Base-by-base conservation (phyloP, 2,329 filamentous ascomycete genomes). In the Alternaria triticimaculans region DNA sequence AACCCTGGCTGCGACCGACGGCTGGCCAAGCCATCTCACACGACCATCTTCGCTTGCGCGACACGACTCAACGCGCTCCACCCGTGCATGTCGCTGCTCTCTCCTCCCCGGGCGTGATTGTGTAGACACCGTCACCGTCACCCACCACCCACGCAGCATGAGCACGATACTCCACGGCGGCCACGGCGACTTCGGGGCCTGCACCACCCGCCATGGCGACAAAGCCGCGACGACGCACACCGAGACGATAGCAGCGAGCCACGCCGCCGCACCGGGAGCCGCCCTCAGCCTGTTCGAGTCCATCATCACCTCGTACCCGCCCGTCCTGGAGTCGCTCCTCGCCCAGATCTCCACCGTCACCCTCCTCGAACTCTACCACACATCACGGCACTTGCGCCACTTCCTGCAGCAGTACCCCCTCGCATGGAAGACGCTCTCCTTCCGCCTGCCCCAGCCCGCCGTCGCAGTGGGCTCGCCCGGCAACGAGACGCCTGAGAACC, bases 361-460 rank as follows among this genome's bases (percentile, higher is more conserved):
- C 58, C 83, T 88, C 64, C 82, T 89, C 76, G 81, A 85, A 56
- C 84, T 89, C 61, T 87, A 87, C 72, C 87, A 89, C 72, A 87
- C 86, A 37, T 88, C 86, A 15, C 78, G 76, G 55, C 84, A 86
- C 74, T 83, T 89, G 60, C 84, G 85, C 69, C 78, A 77, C 56
- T 87, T 88, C 71, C 81, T 89, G 55, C 80, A 81, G 62, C 77
- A 75, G n/a, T 88, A 88, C 73, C 87, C 87, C 41, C 84, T 86
- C 53, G 87, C 87, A 80, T 89, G 87, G 86, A 85, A 84, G 73
- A 84, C 86, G 63, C 82, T 88, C 26, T 88, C 87, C 12, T 89
- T 88, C 76, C 84, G 87, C 43, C 78, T 88, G 60, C 80, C 80
- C 28, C 78, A 80, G 71, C 80, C 80, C 56, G 76, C 80, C 12